A percentile compares a stretch with the other conserved stretches of the same genome.
Evolutionary conservation across 805 yeast species (phyloP).

Genomic region (Clavispora vitiphila): DNA sequence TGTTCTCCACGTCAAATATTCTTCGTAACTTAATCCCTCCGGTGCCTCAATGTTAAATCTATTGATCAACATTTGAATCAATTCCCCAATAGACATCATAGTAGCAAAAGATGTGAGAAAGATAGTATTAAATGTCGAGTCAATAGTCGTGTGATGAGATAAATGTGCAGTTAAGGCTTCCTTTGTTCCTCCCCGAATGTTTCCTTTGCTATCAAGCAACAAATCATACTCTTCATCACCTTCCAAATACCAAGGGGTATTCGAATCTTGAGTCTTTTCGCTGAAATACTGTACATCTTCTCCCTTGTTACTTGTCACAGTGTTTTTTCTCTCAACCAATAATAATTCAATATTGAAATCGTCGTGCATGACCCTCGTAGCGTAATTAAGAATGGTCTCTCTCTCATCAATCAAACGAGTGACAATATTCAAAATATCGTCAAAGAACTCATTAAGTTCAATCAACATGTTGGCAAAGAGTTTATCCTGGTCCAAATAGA

Average conservation of each 20-base stretch:
- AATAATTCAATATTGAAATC: conserved; percentile 59
- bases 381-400: conserved; percentile 64
- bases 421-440: conserved; percentile 36
- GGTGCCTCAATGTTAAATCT: conserved; percentile 76
- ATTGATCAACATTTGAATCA: conserved; percentile 53
- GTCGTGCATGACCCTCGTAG: conserved; percentile 73
- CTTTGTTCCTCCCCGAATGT: conserved; percentile 77
- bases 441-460: conserved; percentile 31
- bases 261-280: conserved; percentile 33
- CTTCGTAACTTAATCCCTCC: conserved; percentile 80
- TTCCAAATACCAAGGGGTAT: conserved; percentile 68
- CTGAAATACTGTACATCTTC: conserved; percentile 31
- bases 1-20: conserved; percentile 71
- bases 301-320: conserved; percentile 30
- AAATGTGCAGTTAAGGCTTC: conserved; percentile 75
- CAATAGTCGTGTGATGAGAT: conserved; percentile 65
- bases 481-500: conserved; percentile 37
- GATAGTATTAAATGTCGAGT: conserved; percentile 60
- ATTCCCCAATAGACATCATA: conserved; percentile 61
- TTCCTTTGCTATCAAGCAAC: conserved; percentile 61
- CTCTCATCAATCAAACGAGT: conserved; percentile 65
- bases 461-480: conserved; percentile 34
- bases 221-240: conserved; percentile 58
- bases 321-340: conserved; percentile 42
- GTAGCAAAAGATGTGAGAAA: conserved; percentile 73